Evolutionary conservation across 1,139 yeast genomes (phyloP).

Genomic region (Lodderomyces margitis): DNA sequence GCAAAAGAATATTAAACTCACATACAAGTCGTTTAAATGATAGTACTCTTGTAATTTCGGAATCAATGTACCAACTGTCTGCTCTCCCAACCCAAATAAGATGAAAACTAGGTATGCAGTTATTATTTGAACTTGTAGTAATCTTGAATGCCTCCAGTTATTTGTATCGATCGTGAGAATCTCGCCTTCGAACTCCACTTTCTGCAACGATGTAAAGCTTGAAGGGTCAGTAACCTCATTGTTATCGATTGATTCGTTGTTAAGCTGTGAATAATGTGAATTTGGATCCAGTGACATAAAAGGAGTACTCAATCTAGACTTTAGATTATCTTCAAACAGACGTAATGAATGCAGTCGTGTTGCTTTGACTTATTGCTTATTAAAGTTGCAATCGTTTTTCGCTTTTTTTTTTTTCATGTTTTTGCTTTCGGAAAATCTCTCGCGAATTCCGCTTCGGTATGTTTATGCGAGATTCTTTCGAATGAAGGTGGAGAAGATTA

Average conservation of each 20-base stretch:
- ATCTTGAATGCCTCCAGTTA: constrained; percentile 39
- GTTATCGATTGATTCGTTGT: neutral
- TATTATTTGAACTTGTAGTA: constrained; percentile 40
- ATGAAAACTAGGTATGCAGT: constrained; percentile 38
- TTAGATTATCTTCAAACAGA: neutral
- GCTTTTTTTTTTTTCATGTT: neutral
- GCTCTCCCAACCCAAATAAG: constrained; percentile 56
- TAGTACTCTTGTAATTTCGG: constrained; percentile 49
- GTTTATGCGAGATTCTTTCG: neutral
- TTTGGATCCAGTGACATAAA: neutral
- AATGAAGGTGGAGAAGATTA: neutral
- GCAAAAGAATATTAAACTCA: constrained; percentile 35
- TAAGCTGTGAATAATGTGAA: neutral
- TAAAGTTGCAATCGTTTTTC: neutral
- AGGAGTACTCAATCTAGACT: neutral
- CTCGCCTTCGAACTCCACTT: constrained; percentile 27
- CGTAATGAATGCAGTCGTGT: too few relatives aligned
- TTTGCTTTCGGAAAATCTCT: constrained; percentile 1
- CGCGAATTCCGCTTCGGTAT: neutral
- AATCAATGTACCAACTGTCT: constrained; percentile 54
- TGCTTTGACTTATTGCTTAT: neutral
- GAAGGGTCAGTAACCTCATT: neutral
- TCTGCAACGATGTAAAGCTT: neutral
- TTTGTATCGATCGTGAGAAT: constrained; percentile 31
- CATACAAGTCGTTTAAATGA: constrained; percentile 39